Evolutionary conservation across 305 asterid genomes (phyloP), one percentile per base, ranked within the genome.

Genomic region (Petunia hybrid): DNA sequence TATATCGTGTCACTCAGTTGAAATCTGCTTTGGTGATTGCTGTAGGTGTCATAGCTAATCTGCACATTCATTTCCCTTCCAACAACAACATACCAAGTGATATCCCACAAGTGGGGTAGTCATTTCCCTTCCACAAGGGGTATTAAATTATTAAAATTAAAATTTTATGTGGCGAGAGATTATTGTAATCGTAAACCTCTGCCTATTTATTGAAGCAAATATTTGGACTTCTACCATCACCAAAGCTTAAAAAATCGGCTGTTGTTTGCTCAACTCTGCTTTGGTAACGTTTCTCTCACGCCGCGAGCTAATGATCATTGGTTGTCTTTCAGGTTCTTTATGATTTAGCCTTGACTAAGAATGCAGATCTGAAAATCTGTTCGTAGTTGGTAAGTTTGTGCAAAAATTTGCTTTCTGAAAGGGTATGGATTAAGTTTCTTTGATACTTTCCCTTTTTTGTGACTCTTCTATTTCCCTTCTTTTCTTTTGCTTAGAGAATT

Each of bases 241-340:
- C 78, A 51, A 36, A 53, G 46, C 78, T 9, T 51, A 48, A 36
- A 59, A 51, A 51, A 73, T 71, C 78, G 35, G 6, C 13, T 36
- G 36, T 36, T 73, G 31, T 51, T 48, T 73, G 53, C 63, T 48
- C 43, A 36, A 48, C 45, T 35, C 45, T 35, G 45, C 13, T 73
- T 31, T 10, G 22, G 45, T 73, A 13, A 22, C 53, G 62, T 73
- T 46, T 51, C 78, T 73, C 40, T 51, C 46, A 73, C 62, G 35
- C n/a, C 36, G 3, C 35, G 63, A 3, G 63, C 45, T 51, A 73
- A 73, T 51, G 78, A 46, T 73, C 7, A 48, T 62, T 51, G 43
- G n/a, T 73, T 48, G 12, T 3, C 63, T 73, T 73, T 73, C 62
- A 73, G 78, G 46, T 73, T 73, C 78, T 73, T 13, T 73, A 51